phyloP scores from a whole-genome alignment of 768 basidiomycete genomes.

The Coprinellus aureogranulatus region DNA sequence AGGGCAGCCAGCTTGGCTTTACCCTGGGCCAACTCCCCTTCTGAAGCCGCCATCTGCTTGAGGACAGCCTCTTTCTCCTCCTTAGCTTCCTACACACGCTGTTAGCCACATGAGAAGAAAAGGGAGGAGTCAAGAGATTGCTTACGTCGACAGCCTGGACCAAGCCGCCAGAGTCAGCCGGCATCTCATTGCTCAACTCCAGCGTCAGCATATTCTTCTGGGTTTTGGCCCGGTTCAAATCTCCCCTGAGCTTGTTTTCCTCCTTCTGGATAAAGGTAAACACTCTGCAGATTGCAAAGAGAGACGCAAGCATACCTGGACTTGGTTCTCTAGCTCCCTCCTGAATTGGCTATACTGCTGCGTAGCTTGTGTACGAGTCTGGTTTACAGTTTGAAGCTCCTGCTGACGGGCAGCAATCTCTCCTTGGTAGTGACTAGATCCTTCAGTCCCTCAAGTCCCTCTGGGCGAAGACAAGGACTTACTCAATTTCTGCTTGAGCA shows the following conservation, averaged over 20 bases:
- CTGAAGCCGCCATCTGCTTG: constrained; percentile 49
- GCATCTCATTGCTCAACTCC: constrained; percentile 68
- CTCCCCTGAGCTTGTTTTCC: background rate
- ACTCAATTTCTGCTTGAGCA: constrained; percentile 48
- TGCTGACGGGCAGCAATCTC: constrained; percentile 38
- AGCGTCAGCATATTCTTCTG: constrained; percentile 44
- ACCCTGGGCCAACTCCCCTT: constrained; percentile 42
- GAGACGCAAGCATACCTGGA: too few species aligned
- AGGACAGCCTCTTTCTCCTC: constrained; percentile 47
- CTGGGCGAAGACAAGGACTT: constrained; percentile 18
- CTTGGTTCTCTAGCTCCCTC: constrained; percentile 27
- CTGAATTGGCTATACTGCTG: constrained; percentile 24
- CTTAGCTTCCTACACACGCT: constrained; percentile 46
- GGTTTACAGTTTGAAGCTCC: constrained; percentile 17
- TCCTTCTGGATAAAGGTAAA: background rate
- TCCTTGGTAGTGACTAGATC: constrained; percentile 49
- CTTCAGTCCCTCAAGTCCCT: too few species aligned
- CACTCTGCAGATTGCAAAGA: too few species aligned
- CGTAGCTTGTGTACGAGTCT: constrained; percentile 19
- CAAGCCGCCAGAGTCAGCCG: constrained; percentile 57
- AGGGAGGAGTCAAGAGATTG: background rate
- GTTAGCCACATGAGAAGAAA: background rate
- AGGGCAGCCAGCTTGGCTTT: constrained; percentile 45
- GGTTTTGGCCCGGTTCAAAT: constrained; percentile 21
- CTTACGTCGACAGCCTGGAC: constrained; percentile 54